These are phyloP conservation scores for Torulaspora maleeae DNA, from an alignment of 805 yeast genomes.

Conservation along the genomic window DNA sequence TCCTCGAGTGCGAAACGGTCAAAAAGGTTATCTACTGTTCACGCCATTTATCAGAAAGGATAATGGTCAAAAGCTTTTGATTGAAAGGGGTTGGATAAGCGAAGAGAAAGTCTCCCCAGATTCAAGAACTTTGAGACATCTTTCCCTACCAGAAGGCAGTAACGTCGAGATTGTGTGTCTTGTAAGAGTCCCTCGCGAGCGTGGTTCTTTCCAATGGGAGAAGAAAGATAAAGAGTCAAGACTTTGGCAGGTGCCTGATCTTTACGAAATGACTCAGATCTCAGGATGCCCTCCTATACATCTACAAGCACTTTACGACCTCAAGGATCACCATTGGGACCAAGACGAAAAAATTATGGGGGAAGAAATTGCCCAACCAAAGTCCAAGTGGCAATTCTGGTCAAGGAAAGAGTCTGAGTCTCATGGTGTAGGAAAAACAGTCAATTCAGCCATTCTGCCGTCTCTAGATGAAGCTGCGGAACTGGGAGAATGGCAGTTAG, in stretches of 20 bases:
- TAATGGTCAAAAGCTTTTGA: constrained; percentile 56
- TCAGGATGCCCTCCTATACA: constrained; percentile 68
- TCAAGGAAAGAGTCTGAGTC: not conserved
- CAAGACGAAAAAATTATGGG: constrained; percentile 8
- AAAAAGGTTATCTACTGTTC: constrained; percentile 70
- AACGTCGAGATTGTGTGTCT: constrained; percentile 65
- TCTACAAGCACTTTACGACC: constrained; percentile 66
- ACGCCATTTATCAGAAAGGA: constrained; percentile 76
- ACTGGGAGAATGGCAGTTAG: constrained; percentile 53
- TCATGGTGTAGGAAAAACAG: not conserved
- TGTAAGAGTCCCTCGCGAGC: constrained; percentile 61
- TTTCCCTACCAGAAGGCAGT: constrained; percentile 63
- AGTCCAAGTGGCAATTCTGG: constrained; percentile 35
- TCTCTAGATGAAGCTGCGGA: constrained; percentile 29
- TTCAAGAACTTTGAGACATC: constrained; percentile 54
- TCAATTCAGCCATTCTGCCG: constrained; percentile 2
- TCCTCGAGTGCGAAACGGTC: constrained; percentile 70
- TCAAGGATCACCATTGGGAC: constrained; percentile 56
- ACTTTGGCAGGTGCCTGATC: constrained; percentile 74
- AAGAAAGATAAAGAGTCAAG: constrained; percentile 63
- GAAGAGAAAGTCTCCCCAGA: constrained; percentile 61
- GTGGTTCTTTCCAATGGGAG: constrained; percentile 63
- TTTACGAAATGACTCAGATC: constrained; percentile 63
- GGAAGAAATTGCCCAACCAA: not conserved
- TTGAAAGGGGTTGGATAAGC: constrained; percentile 90